Evolutionary conservation across 73 alveolate genomes (phyloP).

Genomic region (Paramecium tetraurelia): DNA sequence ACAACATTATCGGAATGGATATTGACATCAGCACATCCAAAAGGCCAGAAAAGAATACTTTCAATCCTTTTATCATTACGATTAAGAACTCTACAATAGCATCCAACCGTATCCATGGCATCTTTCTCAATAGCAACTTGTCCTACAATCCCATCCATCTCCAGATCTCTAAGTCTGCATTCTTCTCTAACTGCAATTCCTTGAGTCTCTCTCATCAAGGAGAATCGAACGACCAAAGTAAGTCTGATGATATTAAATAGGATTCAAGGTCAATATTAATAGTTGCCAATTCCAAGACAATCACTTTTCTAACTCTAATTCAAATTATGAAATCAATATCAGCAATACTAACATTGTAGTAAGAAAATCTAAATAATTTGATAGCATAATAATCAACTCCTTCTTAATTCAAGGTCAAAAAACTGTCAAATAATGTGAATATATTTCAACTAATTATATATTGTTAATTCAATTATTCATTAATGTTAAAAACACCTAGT

Average conservation of each 20-base stretch:
- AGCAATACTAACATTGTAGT: background rate
- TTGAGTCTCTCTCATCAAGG: conserved; percentile 2
- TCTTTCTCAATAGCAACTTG: background rate
- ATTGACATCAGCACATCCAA: background rate
- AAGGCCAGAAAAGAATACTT: background rate
- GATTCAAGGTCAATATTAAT: background rate
- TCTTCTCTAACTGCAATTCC: background rate
- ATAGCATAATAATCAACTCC: background rate
- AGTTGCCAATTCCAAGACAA: background rate
- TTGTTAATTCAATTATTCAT: background rate
- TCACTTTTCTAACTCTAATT: background rate
- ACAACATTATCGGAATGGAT: background rate
- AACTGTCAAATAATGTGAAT: background rate
- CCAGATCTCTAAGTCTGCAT: background rate
- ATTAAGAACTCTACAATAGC: background rate
- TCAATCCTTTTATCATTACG: background rate
- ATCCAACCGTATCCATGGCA: background rate
- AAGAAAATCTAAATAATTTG: background rate
- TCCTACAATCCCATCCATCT: background rate
- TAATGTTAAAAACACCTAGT: conserved; percentile 10
- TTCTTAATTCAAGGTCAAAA: background rate
- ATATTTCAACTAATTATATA: background rate
- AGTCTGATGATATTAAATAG: background rate
- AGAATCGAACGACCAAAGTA: background rate
- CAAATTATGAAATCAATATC: background rate